A percentile compares a stretch with the other conserved stretches of the same genome.
phyloP scores from a whole-genome alignment of 768 basidiomycete species.

The Termitomyces sp. region DNA sequence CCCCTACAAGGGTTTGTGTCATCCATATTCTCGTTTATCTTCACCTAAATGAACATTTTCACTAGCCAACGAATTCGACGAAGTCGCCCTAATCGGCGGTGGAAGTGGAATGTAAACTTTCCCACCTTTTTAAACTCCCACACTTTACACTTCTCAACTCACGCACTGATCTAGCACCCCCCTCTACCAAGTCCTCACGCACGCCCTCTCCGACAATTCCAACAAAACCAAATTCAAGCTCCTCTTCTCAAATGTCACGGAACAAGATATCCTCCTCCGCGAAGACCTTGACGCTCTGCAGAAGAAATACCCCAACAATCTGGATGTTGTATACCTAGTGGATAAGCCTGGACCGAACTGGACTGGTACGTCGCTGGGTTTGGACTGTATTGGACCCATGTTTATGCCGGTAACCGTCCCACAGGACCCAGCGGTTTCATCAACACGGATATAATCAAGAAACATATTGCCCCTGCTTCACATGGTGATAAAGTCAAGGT shows the following conservation, averaged over 20 bases:
- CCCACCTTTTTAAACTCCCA: conserved; percentile 7
- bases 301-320: conserved; percentile 63
- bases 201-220: conserved; percentile 64
- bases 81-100: conserved; percentile 89
- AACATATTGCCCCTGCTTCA: conserved; percentile 64
- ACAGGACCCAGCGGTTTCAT: conserved; percentile 75
- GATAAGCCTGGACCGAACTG: conserved; percentile 66
- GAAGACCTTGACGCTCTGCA: conserved; percentile 72
- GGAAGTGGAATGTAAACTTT: conserved; percentile 82
- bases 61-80: conserved; percentile 79
- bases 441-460: conserved; percentile 66
- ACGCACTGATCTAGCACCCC: conserved; percentile 55
- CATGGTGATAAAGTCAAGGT: conserved; percentile 81
- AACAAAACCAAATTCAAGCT: conserved; percentile 97
- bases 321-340: conserved; percentile 84
- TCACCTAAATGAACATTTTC: conserved; percentile 3
- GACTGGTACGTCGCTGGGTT: conserved; percentile 43
- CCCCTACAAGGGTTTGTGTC: conserved; percentile 68
- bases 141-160: not conserved
- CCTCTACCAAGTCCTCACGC: conserved; percentile 76
- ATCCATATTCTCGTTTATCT: not conserved
- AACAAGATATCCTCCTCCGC: conserved; percentile 86
- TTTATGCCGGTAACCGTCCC: not conserved
- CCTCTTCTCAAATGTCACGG: conserved; percentile 87
- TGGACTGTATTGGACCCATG: not conserved